These are phyloP conservation scores for Aureobasidium leucospermi DNA, from an alignment of 2,329 filamentous ascomycete species.

Conservation along the genomic window DNA sequence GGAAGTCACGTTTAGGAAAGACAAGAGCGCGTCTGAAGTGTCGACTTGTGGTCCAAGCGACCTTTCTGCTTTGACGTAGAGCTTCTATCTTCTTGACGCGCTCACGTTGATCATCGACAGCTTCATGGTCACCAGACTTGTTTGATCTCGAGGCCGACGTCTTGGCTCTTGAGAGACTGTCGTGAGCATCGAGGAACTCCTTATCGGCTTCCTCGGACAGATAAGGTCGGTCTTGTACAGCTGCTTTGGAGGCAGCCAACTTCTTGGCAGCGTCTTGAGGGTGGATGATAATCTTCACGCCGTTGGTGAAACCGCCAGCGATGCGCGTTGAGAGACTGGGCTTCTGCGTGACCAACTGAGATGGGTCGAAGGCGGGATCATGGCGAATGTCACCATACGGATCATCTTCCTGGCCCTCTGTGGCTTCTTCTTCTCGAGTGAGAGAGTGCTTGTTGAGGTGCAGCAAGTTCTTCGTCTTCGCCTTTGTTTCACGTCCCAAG, in stretches of 20 bases:
- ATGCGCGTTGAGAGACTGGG: slow-evolving; percentile 17
- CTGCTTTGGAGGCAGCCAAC: slow-evolving; percentile 27
- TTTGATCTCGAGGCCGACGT: slow-evolving; percentile 8
- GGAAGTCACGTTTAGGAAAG: slow-evolving; percentile 24
- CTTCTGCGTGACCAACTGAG: slow-evolving; percentile 19
- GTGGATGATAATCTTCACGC: slow-evolving; percentile 23
- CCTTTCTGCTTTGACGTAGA: slow-evolving; percentile 29
- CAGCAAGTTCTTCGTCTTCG: slow-evolving; percentile 15
- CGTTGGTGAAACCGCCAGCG: slow-evolving; percentile 18
- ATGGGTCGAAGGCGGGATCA: slow-evolving; percentile 32
- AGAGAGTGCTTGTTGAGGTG: slow-evolving; percentile 8
- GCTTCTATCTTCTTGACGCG: slow-evolving; percentile 27
- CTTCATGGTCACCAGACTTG: slow-evolving; percentile 8
- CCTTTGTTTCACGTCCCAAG: slow-evolving; percentile 15
- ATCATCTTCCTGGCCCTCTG: slow-evolving; percentile 12
- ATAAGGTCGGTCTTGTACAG: slow-evolving; percentile 30
- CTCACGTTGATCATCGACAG: slow-evolving; percentile 13
- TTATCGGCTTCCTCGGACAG: slow-evolving; percentile 27
- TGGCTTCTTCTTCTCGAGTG: slow-evolving; percentile 3
- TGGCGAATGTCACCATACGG: slow-evolving; percentile 12
- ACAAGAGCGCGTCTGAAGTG: slow-evolving; percentile 33
- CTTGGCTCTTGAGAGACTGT: slow-evolving; percentile 21
- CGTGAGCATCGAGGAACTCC: slow-evolving; percentile 29
- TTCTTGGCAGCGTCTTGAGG: slow-evolving; percentile 26
- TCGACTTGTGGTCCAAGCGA: slow-evolving; percentile 32